Percentiles rank a stretch among this genome's conserved stretches.
Conservation (phyloP, 2,329 filamentous ascomycete species). For the Massarina eburnea region DNA sequence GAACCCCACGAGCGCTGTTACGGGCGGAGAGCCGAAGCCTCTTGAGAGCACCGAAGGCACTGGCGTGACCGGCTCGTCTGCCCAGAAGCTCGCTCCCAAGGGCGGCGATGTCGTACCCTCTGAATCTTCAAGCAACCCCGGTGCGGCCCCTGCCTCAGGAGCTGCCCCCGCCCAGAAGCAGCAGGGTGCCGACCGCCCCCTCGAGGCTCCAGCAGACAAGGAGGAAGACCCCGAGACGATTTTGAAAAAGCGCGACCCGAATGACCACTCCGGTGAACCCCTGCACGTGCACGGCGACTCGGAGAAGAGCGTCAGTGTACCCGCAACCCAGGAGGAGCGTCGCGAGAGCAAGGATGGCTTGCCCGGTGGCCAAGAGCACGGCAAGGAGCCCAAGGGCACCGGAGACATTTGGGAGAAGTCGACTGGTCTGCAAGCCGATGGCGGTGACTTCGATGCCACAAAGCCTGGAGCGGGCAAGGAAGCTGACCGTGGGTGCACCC, state of each 20-base stretch:
- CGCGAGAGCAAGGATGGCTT: slow-evolving; percentile 18
- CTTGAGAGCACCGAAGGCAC: slow-evolving; percentile 29
- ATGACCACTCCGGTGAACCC: slow-evolving; percentile 28
- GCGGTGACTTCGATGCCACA: slow-evolving; percentile 64
- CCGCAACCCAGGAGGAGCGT: slow-evolving; percentile 13
- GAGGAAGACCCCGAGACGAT: slow-evolving; percentile 21
- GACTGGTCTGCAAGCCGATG: slow-evolving; percentile 63
- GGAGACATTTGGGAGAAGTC: slow-evolving; percentile 61
- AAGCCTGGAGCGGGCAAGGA: slow-evolving; percentile 60
- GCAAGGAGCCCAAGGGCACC: slow-evolving; percentile 42
- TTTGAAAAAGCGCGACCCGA: slow-evolving; percentile 18
- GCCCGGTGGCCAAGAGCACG: slow-evolving; percentile 24
- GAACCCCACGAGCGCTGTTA: slow-evolving; percentile 21
- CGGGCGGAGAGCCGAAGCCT: slow-evolving; percentile 19
- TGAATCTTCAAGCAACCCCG: slow-evolving; percentile 22
- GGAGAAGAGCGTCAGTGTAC: slow-evolving; percentile 1
- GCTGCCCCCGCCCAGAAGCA: slow-evolving; percentile 28
- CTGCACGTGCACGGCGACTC: slow-evolving; percentile 24
- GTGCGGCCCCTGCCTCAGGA: slow-evolving; percentile 21
- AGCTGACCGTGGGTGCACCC: slow-evolving; percentile 60
- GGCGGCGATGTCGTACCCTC: slow-evolving; percentile 32
- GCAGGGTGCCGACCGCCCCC: slow-evolving; percentile 40
- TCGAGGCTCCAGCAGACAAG: slow-evolving; percentile 27
- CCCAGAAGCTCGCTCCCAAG: slow-evolving; percentile 22
- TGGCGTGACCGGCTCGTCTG: slow-evolving; percentile 24